Evolutionary conservation across 352 stramenopile genomes (phyloP).

Genomic region (Lagenidium giganteum): DNA sequence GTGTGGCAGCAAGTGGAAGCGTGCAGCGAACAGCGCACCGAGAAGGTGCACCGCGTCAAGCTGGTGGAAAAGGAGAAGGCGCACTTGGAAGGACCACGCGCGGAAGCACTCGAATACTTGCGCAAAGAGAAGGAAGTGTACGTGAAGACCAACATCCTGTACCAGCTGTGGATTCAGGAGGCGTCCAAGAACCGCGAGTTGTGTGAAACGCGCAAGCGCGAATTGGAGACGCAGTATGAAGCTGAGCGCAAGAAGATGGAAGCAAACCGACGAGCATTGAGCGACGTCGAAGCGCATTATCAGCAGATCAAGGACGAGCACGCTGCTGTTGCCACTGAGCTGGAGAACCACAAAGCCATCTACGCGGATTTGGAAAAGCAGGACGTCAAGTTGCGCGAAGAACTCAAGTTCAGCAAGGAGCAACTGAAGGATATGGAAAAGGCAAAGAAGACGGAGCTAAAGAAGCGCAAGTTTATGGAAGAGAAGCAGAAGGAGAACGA

Average conservation of each 20-base stretch:
- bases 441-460: slow-evolving; percentile 86
- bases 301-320: slow-evolving; percentile 81
- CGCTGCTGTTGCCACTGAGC: slow-evolving; percentile 71
- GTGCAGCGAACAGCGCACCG: slow-evolving; percentile 86
- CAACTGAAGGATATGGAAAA: slow-evolving; percentile 90
- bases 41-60: slow-evolving; percentile 98
- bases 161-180: slow-evolving; percentile 91
- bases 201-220: slow-evolving; percentile 55
- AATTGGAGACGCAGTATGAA: slow-evolving; percentile 75
- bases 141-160: slow-evolving; percentile 95
- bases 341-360: slow-evolving; percentile 90
- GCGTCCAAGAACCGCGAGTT: slow-evolving; percentile 67
- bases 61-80: slow-evolving; percentile 97
- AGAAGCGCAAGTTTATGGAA: slow-evolving; percentile 86
- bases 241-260: slow-evolving; percentile 68
- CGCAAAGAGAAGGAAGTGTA: slow-evolving; percentile 95
- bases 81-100: slow-evolving; percentile 91
- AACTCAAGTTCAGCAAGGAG: slow-evolving; percentile 95
- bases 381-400: slow-evolving; percentile 97
- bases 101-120: slow-evolving; percentile 93
- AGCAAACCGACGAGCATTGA: slow-evolving; percentile 71
- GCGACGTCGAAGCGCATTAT: slow-evolving; percentile 79
- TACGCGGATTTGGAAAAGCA: slow-evolving; percentile 95
- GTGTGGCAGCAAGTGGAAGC: slow-evolving; percentile 92
- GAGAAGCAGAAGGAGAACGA: slow-evolving; percentile 85